Conservation (phyloP, 208 protist genomes). For the Leishmania braziliensis region DNA sequence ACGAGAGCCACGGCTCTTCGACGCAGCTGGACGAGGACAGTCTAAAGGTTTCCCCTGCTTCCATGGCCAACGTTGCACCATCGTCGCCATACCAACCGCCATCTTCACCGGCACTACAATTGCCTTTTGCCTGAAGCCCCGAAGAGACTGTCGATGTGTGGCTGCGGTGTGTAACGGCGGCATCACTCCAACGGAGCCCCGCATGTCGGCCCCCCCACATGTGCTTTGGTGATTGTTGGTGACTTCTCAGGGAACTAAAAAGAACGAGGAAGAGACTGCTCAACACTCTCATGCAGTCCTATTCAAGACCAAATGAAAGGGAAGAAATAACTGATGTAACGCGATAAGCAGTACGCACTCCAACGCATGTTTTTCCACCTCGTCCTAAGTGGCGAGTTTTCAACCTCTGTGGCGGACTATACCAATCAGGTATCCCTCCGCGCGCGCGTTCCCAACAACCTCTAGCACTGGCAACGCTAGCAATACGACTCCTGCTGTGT, state of each 20-base stretch:
- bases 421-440: not conserved
- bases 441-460: not conserved
- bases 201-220: conserved; percentile 5
- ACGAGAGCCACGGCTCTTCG: not conserved
- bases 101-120: not conserved
- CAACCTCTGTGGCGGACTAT: not conserved
- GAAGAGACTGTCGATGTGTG: not conserved
- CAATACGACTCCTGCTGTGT: not conserved
- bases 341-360: not conserved
- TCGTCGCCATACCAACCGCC: not conserved
- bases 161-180: conserved; percentile 4
- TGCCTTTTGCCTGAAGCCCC: not conserved
- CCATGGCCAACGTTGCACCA: not conserved
- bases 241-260: not conserved
- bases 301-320: not conserved
- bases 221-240: not conserved
- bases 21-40: not conserved
- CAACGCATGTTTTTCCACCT: not conserved
- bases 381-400: not conserved
- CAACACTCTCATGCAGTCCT: not conserved
- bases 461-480: not conserved
- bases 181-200: not conserved
- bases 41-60: not conserved
- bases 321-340: not conserved
- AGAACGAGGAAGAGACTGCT: not conserved